Evolutionary conservation across 2,329 filamentous ascomycete genomes (phyloP), one percentile per base, ranked within the genome.

Genomic region (Alternaria gansuensis): DNA sequence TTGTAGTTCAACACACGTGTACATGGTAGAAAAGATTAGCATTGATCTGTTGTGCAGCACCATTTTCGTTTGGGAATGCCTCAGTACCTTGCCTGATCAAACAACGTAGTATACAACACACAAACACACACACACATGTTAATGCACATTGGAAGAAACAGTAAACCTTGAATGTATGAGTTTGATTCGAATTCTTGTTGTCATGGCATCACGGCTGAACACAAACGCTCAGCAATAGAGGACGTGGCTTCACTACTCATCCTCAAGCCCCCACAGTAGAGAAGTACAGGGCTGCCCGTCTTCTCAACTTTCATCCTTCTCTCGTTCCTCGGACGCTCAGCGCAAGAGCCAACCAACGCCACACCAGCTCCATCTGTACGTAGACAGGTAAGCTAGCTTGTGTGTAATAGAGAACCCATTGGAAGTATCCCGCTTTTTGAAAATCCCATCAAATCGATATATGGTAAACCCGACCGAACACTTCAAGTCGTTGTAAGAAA

Each of bases 401-500:
- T 23, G 34, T 50, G 34, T 41, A 41, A 40, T 23, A 31, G 29
- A 48, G 23, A 54, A 31, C 40, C 29, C 24, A 34, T 28, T 37
- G 51, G 7, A 34, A 28, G 26, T 46, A 53, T 43, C 29, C 44
- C 46, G 34, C 48, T 56, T 61, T 58, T 46, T 36, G 13, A 34
- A 50, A 54, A 51, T 26, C 31, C 44, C 29, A 54, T 40, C 23
- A 57, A 53, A 40, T 44, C n/a, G 13, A 54, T 28, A 24, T 48
- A 33, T 24, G n/a, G 44, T 46, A 49, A 29, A 28, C 13, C 40
- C 59, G 62, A 64, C 62, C 44, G 62, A 64, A 64, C 62, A 59
- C 62, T 64, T 62, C 59, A 63, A 63, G 57, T 63, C 62, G 57
- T 57, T 34, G 17, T 40, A 51, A 51, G 46, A 37, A 54, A 59